Evolutionary conservation across 495 filamentous ascomycete species (phyloP), one percentile per base, ranked within the genome.

Genomic region (Penicillium macrosclerotiorum): DNA sequence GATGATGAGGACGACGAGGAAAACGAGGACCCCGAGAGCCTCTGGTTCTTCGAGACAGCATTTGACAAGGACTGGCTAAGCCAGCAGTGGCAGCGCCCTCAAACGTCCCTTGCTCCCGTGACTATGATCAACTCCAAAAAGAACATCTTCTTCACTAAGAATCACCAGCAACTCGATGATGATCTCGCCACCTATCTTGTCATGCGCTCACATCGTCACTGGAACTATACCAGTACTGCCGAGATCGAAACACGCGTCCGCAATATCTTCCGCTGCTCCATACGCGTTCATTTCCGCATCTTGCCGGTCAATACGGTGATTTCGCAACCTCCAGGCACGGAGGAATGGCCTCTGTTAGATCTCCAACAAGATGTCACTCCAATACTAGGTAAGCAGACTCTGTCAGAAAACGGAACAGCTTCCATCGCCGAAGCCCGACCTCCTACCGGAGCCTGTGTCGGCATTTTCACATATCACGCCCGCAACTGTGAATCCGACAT

Each of bases 401-500:
- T 16, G 9, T 1, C 36, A 7, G 34, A 3, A 2, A 57, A 50
- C 5, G 35, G 30, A 9, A 33, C 42, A 7, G 39, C 35, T 13
- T 23, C 24, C 11, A 3, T 31, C 4, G 42, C 25, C 14, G 38
- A 39, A 1, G 37, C 5, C 36, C 65, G 3, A 13, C 50, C 49
- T n/a, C 51, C 42, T 17, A 50, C 48, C 20, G 52, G 85, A 35
- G 85, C 83, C 22, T 81, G 85, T 38, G 82, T 82, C 0, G 85
- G 84, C 26, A 74, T 88, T 47, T 89, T 90, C 64, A 88, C 86
- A 16, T 84, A 84, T 52, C 65, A 74, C 13, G 67, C 77, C 13
- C 59, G 66, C 1, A 77, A 83, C 24, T 82, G 86, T 53, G 86
- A 92, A 64, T 80, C 82, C 0, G 89, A 93, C 55, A 76, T 93